phyloP scores from a whole-genome alignment of 805 yeast genomes.

The Candida wancherniae region DNA sequence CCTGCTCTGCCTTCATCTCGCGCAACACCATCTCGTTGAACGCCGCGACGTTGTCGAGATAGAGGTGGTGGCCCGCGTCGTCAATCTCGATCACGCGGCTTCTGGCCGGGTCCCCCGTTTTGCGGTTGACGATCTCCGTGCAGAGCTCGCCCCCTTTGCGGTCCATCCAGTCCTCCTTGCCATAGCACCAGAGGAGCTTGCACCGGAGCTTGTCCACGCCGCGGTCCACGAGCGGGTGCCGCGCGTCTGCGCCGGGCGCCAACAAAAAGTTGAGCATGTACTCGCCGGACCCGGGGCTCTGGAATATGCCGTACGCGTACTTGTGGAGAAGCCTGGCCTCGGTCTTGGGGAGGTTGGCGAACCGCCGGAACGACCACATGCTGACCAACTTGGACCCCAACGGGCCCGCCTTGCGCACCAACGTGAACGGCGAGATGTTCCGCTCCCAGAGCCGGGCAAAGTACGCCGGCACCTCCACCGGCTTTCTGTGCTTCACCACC shows the following conservation, averaged over 20 bases:
- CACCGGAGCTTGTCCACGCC: slow-evolving; percentile 49
- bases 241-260: slow-evolving; percentile 88
- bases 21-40: slow-evolving; percentile 49
- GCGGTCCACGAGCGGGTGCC: slow-evolving; percentile 60
- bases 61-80: slow-evolving; percentile 74
- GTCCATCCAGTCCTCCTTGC: slow-evolving; percentile 69
- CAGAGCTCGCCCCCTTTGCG: slow-evolving; percentile 42
- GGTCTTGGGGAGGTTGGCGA: slow-evolving; percentile 47
- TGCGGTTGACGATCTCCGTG: slow-evolving; percentile 27
- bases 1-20: slow-evolving; percentile 42
- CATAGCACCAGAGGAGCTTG: slow-evolving; percentile 79
- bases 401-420: slow-evolving; percentile 75
- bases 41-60: slow-evolving; percentile 55
- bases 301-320: slow-evolving; percentile 81
- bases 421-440: slow-evolving; percentile 78
- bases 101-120: slow-evolving; percentile 10
- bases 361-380: slow-evolving; percentile 85
- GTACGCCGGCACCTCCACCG: slow-evolving; percentile 63
- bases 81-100: slow-evolving; percentile 40
- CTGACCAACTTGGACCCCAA: slow-evolving; percentile 81
- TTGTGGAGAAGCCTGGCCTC: slow-evolving; percentile 59
- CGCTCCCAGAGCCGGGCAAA: slow-evolving; percentile 79
- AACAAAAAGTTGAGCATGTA: slow-evolving; percentile 78
- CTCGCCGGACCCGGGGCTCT: slow-evolving; percentile 87
- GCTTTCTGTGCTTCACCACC: slow-evolving; percentile 46